These are phyloP conservation scores for Talaromyces sp. DNA, from an alignment of 2,329 filamentous ascomycete species.

Conservation along the genomic window DNA sequence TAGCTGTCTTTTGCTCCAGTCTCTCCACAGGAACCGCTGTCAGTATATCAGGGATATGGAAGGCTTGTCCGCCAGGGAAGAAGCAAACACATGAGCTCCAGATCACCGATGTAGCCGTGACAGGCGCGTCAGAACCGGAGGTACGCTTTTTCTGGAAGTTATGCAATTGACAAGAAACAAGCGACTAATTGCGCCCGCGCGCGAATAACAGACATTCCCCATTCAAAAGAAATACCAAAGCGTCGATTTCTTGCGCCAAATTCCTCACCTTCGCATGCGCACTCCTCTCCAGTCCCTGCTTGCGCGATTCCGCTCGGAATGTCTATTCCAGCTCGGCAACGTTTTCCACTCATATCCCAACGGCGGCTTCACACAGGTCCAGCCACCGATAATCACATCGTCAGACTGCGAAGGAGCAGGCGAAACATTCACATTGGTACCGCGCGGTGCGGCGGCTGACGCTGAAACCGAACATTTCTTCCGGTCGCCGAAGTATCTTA, in stretches of 20 bases:
- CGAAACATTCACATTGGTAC: slow-evolving; percentile 78
- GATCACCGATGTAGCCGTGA: slow-evolving; percentile 67
- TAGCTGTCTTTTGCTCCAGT: slow-evolving; percentile 51
- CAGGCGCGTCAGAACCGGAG: slow-evolving; percentile 78
- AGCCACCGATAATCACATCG: slow-evolving; percentile 92
- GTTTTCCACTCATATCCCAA: slow-evolving; percentile 70
- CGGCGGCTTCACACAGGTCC: slow-evolving; percentile 68
- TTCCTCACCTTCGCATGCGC: slow-evolving; percentile 84
- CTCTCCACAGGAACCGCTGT: slow-evolving; percentile 82
- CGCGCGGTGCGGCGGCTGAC: slow-evolving; percentile 40
- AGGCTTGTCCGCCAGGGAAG: slow-evolving; percentile 65
- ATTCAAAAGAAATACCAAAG: slow-evolving; percentile 97
- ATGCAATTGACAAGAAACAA: background rate
- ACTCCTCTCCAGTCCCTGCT: slow-evolving; percentile 79
- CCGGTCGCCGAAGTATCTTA: slow-evolving; percentile 84
- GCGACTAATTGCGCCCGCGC: slow-evolving; percentile 11
- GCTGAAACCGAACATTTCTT: slow-evolving; percentile 68
- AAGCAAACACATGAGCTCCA: slow-evolving; percentile 80
- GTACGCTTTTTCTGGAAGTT: slow-evolving; percentile 54
- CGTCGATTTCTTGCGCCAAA: slow-evolving; percentile 80
- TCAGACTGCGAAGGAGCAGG: slow-evolving; percentile 97
- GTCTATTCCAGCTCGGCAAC: slow-evolving; percentile 70
- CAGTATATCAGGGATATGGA: slow-evolving; percentile 76
- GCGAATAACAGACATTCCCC: slow-evolving; percentile 70
- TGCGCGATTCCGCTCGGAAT: slow-evolving; percentile 79